Evolutionary conservation across 768 basidiomycete species (phyloP), one percentile per base, ranked within the genome.

Genomic region (Mrakia hoshinonis): DNA sequence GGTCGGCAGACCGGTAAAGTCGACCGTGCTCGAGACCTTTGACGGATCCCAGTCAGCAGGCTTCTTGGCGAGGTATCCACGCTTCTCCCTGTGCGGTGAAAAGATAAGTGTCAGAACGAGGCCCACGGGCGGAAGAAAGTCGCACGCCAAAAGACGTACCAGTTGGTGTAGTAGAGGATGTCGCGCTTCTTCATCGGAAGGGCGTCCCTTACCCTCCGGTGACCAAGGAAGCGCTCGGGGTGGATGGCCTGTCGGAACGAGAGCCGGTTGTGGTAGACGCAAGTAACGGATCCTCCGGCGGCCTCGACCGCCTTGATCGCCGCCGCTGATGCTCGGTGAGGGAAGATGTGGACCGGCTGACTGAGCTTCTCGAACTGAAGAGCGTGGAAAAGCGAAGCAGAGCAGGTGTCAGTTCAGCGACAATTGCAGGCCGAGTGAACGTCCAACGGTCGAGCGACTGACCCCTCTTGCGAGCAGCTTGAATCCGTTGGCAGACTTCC

Each of bases 181-280:
- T 77, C 76, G 24, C 75, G 73, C 31, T 75, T 74, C 24, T 67
- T 54, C 68, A 77, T 51, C 7, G 78, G 78, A 58, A 75, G 67
- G 34, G 77, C 76, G 61, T 76, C 74, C 13, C 58, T n/a, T 11
- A 63, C 36, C n/a, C 46, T 60, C 51, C 31, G 48, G 36, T 39
- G 34, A n/a, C 73, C 77, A 13, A 22, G 74, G 74, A 77, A 82
- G 69, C 77, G 76, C 22, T 81, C 76, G 5, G 81, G 81, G 55
- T 75, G 76, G 18, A 78, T 68, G 48, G 80, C 78, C 52, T 77
- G 90, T 47, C 87, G 85, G 61, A 98, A 84, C 0, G 90, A 87
- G 43, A 96, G 84, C 24, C 84, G 80, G 80, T 98, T 98, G 81
- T 95, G 92, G 79, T 90, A 95, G 77, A 91, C 89, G 81, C 92